These are phyloP conservation scores for Neophaeococcomyces mojaviensis DNA, from an alignment of 2,329 filamentous ascomycete species.

Conservation along the genomic window DNA sequence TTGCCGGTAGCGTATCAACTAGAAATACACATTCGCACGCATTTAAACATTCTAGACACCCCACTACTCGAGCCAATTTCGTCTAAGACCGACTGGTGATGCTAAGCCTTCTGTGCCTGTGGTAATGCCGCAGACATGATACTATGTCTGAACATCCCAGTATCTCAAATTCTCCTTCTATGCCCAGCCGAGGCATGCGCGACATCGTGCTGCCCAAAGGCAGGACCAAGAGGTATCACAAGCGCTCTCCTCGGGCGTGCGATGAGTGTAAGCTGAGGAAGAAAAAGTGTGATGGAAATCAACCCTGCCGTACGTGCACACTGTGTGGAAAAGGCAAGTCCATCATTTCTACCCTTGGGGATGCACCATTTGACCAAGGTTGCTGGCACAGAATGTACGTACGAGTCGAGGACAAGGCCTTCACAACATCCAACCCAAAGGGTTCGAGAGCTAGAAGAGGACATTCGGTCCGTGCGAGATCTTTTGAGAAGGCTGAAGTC, in stretches of 20 bases:
- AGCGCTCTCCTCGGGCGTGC: constrained; percentile 15
- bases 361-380: constrained; percentile 1
- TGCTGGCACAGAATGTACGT: constrained; percentile 13
- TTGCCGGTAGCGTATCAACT: too few relatives aligned
- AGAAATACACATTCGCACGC: too few relatives aligned
- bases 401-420: constrained; percentile 14
- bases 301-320: constrained; percentile 14
- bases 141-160: too few relatives aligned
- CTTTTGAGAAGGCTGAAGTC: constrained; percentile 12
- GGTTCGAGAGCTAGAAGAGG: constrained; percentile 17
- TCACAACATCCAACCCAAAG: constrained; percentile 18
- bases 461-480: constrained; percentile 12
- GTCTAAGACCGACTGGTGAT: too few relatives aligned
- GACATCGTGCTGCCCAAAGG: background rate
- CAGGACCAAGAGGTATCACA: constrained; percentile 14
- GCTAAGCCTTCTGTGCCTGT: too few relatives aligned
- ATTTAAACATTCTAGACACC: too few relatives aligned
- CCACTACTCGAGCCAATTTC: too few relatives aligned
- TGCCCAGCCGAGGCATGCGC: too few relatives aligned
- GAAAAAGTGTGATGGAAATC: constrained; percentile 18
- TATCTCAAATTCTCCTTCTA: too few relatives aligned
- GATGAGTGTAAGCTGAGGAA: constrained; percentile 20
- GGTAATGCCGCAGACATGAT: too few relatives aligned
- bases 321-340: constrained; percentile 13
- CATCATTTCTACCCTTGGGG: background rate